Percentiles rank a stretch among this genome's conserved stretches.
Evolutionary conservation across 1,139 yeast genomes (phyloP).

Genomic region (Fermentozyma sake): DNA sequence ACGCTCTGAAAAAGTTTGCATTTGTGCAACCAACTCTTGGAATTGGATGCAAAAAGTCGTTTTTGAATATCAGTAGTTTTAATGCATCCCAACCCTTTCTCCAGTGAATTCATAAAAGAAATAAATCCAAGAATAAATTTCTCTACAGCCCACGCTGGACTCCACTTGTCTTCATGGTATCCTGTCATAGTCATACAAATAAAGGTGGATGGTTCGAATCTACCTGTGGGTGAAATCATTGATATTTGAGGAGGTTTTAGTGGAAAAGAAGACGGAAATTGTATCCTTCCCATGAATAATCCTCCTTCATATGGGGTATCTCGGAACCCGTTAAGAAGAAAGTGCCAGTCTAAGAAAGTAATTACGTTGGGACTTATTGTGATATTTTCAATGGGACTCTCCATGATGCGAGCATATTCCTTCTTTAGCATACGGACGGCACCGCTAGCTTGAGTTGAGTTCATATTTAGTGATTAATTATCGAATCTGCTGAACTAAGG

Average conservation of each 20-base stretch:
- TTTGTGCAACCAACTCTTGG: constrained; percentile 11
- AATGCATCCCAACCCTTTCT: constrained; percentile 9
- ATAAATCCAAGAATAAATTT: constrained; percentile 13
- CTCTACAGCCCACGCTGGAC: constrained; percentile 14
- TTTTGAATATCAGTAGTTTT: constrained; percentile 1
- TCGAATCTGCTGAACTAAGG: too few species aligned
- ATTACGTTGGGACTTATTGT: constrained; percentile 11
- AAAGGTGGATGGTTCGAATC: constrained; percentile 9
- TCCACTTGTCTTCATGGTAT: constrained; percentile 13
- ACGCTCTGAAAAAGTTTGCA: constrained; percentile 9
- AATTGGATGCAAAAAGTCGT: constrained; percentile 6
- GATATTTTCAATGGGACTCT: constrained; percentile 8
- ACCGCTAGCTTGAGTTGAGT: too few species aligned
- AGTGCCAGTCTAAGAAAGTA: constrained; percentile 14
- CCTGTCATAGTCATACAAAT: constrained; percentile 12
- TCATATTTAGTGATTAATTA: too few species aligned
- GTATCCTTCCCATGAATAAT: constrained; percentile 12
- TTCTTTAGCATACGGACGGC: too few species aligned
- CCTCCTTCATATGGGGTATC: constrained; percentile 13
- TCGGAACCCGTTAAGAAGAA: constrained; percentile 12
- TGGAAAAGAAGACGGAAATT: constrained; percentile 14
- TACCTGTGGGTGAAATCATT: constrained; percentile 14
- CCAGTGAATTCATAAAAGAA: constrained; percentile 13
- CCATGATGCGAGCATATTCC: constrained; percentile 8
- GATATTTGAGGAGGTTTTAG: constrained; percentile 14